Conservation (phyloP, 129 eudicot genomes). For the Pittosporum tobira region DNA sequence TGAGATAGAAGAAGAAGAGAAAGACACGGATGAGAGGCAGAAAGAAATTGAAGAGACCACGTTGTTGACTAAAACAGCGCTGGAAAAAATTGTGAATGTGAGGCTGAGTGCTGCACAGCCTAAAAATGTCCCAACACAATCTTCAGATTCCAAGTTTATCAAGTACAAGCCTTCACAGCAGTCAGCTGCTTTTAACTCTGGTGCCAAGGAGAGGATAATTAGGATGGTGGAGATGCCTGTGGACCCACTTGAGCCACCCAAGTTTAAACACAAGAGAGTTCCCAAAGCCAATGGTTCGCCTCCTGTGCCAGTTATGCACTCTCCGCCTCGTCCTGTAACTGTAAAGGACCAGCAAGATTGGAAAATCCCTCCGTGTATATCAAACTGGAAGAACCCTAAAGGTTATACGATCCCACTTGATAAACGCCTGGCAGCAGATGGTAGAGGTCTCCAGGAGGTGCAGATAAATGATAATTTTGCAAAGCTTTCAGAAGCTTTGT, state of each 20-base stretch:
- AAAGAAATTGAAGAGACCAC: conserved; percentile 76
- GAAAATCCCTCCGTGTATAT: conserved; percentile 92
- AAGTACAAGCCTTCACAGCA: conserved; percentile 89
- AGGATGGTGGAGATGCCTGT: conserved; percentile 93
- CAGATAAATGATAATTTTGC: conserved; percentile 87
- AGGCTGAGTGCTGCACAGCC: conserved; percentile 95
- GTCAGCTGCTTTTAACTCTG: conserved; percentile 74
- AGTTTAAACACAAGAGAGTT: conserved; percentile 90
- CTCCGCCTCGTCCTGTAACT: conserved; percentile 90
- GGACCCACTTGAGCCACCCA: conserved; percentile 90
- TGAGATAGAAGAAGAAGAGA: conserved; percentile 39
- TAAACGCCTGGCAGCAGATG: conserved; percentile 93
- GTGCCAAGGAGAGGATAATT: conserved; percentile 80
- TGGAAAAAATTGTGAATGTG: conserved; percentile 79
- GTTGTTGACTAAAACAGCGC: conserved; percentile 56
- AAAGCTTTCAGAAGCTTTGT: conserved; percentile 74
- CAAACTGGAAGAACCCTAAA: conserved; percentile 94
- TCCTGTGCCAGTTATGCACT: conserved; percentile 90
- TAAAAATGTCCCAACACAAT: conserved; percentile 61
- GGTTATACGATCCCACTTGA: conserved; percentile 90
- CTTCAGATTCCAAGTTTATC: conserved; percentile 56
- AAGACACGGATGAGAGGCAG: conserved; percentile 45
- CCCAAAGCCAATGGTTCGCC: conserved; percentile 92
- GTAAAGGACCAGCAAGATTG: conserved; percentile 92
- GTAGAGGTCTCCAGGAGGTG: conserved; percentile 89